Evolutionary conservation across 345 rosid genomes (phyloP).

Genomic region (Pistacia vera): DNA sequence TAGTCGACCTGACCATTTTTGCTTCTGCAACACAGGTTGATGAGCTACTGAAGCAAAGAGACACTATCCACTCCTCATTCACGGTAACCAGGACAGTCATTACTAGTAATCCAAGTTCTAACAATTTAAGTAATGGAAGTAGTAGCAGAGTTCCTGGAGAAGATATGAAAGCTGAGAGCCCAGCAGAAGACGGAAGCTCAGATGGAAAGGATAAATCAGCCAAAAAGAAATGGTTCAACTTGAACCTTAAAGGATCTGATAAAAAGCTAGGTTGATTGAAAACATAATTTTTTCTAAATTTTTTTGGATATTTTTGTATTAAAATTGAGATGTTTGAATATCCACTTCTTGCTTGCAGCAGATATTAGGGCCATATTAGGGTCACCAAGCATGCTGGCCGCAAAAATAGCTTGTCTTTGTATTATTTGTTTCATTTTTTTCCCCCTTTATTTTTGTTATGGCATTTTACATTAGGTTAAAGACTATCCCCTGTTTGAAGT

Average conservation of each 20-base stretch:
- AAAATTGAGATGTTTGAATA: conserved; percentile 11
- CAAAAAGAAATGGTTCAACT: conserved; percentile 96
- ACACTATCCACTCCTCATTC: conserved; percentile 73
- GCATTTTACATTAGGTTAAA: conserved; percentile 20
- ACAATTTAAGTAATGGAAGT: conserved; percentile 57
- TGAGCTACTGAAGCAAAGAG: conserved; percentile 86
- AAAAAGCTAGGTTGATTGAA: conserved; percentile 60
- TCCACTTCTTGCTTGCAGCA: conserved; percentile 11
- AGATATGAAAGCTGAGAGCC: conserved; percentile 61
- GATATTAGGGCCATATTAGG: conserved; percentile 13
- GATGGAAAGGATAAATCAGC: conserved; percentile 85
- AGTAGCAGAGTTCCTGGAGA: conserved; percentile 65
- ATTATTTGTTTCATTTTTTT: conserved; percentile 29
- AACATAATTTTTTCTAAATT: neutral
- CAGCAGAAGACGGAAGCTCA: conserved; percentile 66
- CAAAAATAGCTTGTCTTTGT: conserved; percentile 36
- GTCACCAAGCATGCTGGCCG: conserved; percentile 26
- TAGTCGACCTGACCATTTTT: conserved; percentile 5
- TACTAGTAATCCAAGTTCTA: conserved; percentile 13
- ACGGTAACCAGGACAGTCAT: conserved; percentile 47
- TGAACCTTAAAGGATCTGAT: conserved; percentile 84
- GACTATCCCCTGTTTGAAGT: conserved; percentile 12
- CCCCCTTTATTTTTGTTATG: conserved; percentile 2
- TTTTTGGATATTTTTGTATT: conserved; percentile 21
- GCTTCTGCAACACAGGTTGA: conserved; percentile 61